Percentiles rank a stretch among this genome's conserved stretches.
Evolutionary conservation across 768 basidiomycete species (phyloP).

Genomic region (Termitomyces sp.): DNA sequence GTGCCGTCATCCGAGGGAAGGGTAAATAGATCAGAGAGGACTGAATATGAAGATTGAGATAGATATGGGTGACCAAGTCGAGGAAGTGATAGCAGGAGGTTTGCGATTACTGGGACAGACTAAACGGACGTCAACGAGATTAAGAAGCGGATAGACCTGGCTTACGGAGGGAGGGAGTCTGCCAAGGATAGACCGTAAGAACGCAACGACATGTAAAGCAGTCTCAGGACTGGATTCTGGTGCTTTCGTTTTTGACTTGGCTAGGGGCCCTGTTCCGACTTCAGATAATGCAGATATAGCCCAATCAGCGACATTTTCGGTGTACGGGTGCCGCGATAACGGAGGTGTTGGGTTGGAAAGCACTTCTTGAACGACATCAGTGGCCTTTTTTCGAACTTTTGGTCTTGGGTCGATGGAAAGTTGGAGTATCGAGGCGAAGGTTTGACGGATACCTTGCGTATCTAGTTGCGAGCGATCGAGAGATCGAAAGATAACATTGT

Average conservation of each 20-base stretch:
- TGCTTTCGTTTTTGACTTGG: slow-evolving; percentile 54
- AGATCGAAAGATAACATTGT: slow-evolving; percentile 60
- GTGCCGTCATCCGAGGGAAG: slow-evolving; percentile 44
- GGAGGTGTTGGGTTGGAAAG: slow-evolving; percentile 76
- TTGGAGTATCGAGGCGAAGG: slow-evolving; percentile 81
- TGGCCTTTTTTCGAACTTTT: slow-evolving; percentile 89
- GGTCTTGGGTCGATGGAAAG: slow-evolving; percentile 84
- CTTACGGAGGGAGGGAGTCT: slow-evolving; percentile 68
- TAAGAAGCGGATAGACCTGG: slow-evolving; percentile 14
- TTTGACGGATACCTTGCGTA: slow-evolving; percentile 61
- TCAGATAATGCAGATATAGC: slow-evolving; percentile 60
- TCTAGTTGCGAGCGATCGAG: slow-evolving; percentile 73
- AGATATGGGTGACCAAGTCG: slow-evolving; percentile 87
- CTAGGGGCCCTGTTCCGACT: slow-evolving; percentile 54
- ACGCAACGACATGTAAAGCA: slow-evolving; percentile 73
- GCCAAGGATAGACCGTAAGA: slow-evolving; percentile 57
- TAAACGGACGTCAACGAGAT: slow-evolving; percentile 23
- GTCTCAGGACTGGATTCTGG: slow-evolving; percentile 59
- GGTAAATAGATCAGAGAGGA: slow-evolving; percentile 77
- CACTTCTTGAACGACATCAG: slow-evolving; percentile 77
- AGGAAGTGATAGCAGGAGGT: slow-evolving; percentile 73
- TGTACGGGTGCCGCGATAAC: slow-evolving; percentile 77
- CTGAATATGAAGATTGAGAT: slow-evolving; percentile 80
- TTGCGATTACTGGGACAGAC: slow-evolving; percentile 68
- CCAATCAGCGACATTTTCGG: slow-evolving; percentile 79